Conservation (phyloP, 352 stramenopile genomes). For the Pythium scleroteichum region DNA sequence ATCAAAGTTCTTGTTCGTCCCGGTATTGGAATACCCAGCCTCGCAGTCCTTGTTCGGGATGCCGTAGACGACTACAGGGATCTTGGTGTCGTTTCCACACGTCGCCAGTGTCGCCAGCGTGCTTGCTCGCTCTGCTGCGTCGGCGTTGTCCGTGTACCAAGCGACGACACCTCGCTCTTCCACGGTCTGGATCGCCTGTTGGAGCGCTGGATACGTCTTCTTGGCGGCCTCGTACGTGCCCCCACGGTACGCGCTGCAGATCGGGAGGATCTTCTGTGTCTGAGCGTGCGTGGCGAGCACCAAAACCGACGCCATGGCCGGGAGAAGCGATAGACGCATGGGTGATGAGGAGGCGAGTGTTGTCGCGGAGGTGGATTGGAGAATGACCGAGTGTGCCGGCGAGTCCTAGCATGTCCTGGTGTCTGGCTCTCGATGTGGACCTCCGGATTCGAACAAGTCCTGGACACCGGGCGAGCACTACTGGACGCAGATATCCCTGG, state of each 20-base stretch:
- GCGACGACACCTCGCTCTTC: conserved; percentile 21
- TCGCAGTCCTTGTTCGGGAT: conserved; percentile 41
- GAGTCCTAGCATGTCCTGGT: too few species aligned
- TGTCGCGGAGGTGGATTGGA: too few species aligned
- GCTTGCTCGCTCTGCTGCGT: background rate
- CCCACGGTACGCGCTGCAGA: conserved; percentile 17
- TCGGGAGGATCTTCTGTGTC: conserved; percentile 1
- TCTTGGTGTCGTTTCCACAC: conserved; percentile 21
- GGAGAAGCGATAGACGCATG: background rate
- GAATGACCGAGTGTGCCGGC: too few species aligned
- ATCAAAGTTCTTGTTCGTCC: conserved; percentile 30
- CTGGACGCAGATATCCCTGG: too few species aligned
- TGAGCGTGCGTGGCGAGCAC: background rate
- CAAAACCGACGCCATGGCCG: background rate
- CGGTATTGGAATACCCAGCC: conserved; percentile 27
- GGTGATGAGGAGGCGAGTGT: too few species aligned
- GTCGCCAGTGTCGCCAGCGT: conserved; percentile 7
- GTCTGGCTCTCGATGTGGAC: too few species aligned
- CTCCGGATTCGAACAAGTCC: too few species aligned
- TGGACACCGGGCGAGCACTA: too few species aligned
- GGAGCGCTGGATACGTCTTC: conserved; percentile 16
- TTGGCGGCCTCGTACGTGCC: conserved; percentile 21
- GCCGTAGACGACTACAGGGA: conserved; percentile 36
- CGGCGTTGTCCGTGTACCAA: conserved; percentile 34
- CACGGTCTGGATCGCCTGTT: conserved; percentile 21